Evolutionary conservation across 2,329 filamentous ascomycete genomes (phyloP), one percentile per base, ranked within the genome.

Genomic region (Alternaria alternata): DNA sequence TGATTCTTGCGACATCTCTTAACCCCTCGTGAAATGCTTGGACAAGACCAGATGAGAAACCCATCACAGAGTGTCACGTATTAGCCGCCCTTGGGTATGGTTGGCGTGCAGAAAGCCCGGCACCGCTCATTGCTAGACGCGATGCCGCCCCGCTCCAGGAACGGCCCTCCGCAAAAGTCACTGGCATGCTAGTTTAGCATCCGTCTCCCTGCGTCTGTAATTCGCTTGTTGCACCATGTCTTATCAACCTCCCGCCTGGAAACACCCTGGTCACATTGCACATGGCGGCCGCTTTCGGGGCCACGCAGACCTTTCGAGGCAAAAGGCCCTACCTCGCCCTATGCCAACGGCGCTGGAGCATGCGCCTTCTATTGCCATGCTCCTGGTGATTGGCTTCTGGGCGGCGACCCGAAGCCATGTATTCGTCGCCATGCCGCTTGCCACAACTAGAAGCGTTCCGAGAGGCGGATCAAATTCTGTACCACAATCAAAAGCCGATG

Each of bases 391-490:
- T 78, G 74, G 75, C 52, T 51, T 43, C 38, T 62, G 59, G 48
- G 62, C 66, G 65, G 41, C 59, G 61, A 70, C 64, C 67, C 69
- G 67, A 71, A 68, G 67, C 72, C 69, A 68, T 71, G 64, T 70
- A 66, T 67, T 70, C 67, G 63, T 53, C 63, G 69, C 70, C 63
- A 72, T 69, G 73, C 74, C 75, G 70, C 75, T 76, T 75, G 75
- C 74, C 69, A 69, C 66, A 67, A 66, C 38, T 30, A 61, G 57
- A 42, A 42, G 44, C 38, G 48, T 65, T 59, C 70, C 71, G 67
- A 67, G 47, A 65, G 64, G 65, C 66, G 61, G 63, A 67, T 64
- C 58, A 62, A 49, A 63, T 66, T 63, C 67, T 73, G 70, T 71
- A 67, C 72, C 63, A 75, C 68, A 58, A 65, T 68, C 69, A 68